Evolutionary conservation across 805 yeast genomes (phyloP).

Genomic region (Cyberlindnera suaveolens): DNA sequence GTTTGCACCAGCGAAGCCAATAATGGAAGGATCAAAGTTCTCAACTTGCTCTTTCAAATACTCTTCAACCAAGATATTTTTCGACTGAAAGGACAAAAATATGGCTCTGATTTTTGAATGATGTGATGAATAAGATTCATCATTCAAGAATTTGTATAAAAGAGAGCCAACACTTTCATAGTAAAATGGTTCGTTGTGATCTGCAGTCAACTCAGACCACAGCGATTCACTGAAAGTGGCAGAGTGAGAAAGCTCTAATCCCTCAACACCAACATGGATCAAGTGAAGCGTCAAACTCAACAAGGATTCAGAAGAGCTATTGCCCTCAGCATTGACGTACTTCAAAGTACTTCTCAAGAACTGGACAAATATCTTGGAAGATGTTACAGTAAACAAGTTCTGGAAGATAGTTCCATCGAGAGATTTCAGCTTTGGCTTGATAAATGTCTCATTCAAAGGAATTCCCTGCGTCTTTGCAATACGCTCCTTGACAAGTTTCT

Average conservation of each 20-base stretch:
- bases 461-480: constrained; percentile 34
- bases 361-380: constrained; percentile 45
- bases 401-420: constrained; percentile 35
- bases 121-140: constrained; percentile 34
- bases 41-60: constrained; percentile 32
- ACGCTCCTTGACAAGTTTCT: constrained; percentile 49
- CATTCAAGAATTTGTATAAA: constrained; percentile 35
- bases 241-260: constrained; percentile 27
- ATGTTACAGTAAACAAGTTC: constrained; percentile 44
- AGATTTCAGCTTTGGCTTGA: constrained; percentile 44
- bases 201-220: constrained; percentile 29
- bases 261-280: constrained; percentile 50
- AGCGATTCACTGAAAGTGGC: constrained; percentile 25
- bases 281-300: constrained; percentile 58
- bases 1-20: constrained; percentile 6
- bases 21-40: constrained; percentile 23
- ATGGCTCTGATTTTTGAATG: constrained; percentile 57
- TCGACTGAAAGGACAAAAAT: constrained; percentile 28
- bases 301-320: constrained; percentile 47
- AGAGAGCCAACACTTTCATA: constrained; percentile 34
- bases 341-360: constrained; percentile 46
- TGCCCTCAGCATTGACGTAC: constrained; percentile 28
- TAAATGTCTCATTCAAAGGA: constrained; percentile 41
- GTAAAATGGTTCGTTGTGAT: constrained; percentile 32
- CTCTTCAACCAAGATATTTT: constrained; percentile 25